phyloP scores from a whole-genome alignment of 1,139 yeast genomes.

The Ashbya aceris region DNA sequence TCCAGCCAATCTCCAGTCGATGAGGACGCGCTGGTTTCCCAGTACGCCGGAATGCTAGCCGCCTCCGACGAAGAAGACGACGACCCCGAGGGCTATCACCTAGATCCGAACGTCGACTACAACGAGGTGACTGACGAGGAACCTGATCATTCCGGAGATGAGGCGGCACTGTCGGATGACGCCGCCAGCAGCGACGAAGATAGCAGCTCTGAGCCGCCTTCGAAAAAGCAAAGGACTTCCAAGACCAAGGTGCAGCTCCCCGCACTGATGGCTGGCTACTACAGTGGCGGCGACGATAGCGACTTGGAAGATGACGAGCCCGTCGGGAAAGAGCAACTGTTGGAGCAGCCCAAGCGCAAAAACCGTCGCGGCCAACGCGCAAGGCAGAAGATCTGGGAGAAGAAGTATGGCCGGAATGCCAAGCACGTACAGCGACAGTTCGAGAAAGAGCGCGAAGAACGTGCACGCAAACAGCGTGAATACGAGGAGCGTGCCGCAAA shows the following conservation, averaged over 20 bases:
- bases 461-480: constrained; percentile 52
- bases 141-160: constrained; percentile 33
- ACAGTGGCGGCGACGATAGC: constrained; percentile 60
- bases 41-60: constrained; percentile 43
- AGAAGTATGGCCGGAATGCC: constrained; percentile 77
- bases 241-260: constrained; percentile 43
- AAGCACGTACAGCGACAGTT: constrained; percentile 65
- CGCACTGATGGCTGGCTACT: constrained; percentile 64
- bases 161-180: constrained; percentile 23
- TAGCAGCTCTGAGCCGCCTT: constrained; percentile 31
- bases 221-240: constrained; percentile 19
- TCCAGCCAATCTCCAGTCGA: constrained; percentile 25
- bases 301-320: constrained; percentile 40
- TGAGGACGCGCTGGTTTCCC: constrained; percentile 25
- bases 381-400: constrained; percentile 92
- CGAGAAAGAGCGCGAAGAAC: constrained; percentile 43
- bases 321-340: constrained; percentile 44
- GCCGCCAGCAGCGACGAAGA: constrained; percentile 25
- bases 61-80: constrained; percentile 46
- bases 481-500: constrained; percentile 66
- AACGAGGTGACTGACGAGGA: constrained; percentile 59
- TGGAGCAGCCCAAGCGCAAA: constrained; percentile 43
- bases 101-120: constrained; percentile 38
- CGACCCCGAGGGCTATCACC: constrained; percentile 27
- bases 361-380: constrained; percentile 97